Conservation (phyloP, 768 basidiomycete species). For the Mycena olivaceomarginata region DNA sequence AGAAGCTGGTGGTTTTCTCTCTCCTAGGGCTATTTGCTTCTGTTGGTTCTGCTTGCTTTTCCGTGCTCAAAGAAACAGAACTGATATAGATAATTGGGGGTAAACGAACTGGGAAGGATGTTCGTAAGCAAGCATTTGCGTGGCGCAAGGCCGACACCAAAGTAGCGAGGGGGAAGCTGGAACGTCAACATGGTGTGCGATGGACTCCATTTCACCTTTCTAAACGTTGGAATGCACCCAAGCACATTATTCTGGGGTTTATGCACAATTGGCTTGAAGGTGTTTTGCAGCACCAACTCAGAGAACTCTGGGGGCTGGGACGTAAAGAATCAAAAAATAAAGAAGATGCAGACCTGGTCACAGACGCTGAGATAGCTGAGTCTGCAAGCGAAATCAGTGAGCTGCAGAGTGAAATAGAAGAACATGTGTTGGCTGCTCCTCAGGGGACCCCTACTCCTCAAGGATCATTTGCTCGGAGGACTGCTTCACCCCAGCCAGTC, state of each 20-base stretch:
- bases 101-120: conserved; percentile 14
- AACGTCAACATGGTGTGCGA: conserved; percentile 33
- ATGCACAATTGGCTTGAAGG: conserved; percentile 49
- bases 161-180: not conserved
- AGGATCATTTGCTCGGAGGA: too few relatives aligned
- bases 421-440: too few relatives aligned
- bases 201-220: conserved; percentile 37
- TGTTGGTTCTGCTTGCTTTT: conserved; percentile 44
- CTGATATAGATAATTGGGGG: conserved; percentile 40
- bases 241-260: conserved; percentile 39
- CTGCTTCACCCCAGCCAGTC: too few relatives aligned
- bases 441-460: too few relatives aligned
- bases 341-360: conserved; percentile 14
- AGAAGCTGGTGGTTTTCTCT: conserved; percentile 40
- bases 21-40: conserved; percentile 30
- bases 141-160: conserved; percentile 40
- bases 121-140: conserved; percentile 14
- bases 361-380: not conserved
- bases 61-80: conserved; percentile 3
- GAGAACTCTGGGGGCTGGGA: conserved; percentile 43
- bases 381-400: not conserved
- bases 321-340: not conserved
- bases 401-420: not conserved
- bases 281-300: conserved; percentile 35
- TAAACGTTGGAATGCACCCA: conserved; percentile 41